Evolutionary conservation across 371 early-diverging fungal genomes (phyloP).

Genomic region (Actinomortierella wolfii): DNA sequence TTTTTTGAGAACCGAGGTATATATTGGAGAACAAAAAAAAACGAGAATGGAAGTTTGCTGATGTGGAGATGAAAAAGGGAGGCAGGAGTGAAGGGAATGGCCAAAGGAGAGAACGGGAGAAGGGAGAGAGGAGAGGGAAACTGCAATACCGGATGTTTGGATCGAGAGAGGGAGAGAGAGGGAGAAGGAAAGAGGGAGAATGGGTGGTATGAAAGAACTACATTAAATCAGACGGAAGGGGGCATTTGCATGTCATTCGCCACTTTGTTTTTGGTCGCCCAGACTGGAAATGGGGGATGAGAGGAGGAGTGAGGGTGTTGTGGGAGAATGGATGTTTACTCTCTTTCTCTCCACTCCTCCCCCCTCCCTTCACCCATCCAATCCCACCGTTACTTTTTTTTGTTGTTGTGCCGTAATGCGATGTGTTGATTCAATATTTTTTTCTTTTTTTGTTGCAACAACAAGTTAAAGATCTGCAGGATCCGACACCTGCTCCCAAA

Average conservation of each 20-base stretch:
- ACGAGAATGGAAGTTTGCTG: neutral
- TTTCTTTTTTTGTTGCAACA: no score
- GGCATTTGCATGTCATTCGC: no score
- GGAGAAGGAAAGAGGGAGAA: neutral
- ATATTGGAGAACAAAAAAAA: neutral
- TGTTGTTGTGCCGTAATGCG: no score
- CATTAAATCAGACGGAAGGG: constrained; percentile 8
- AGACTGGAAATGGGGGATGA: no score
- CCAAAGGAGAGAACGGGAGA: neutral
- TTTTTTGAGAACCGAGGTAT: neutral
- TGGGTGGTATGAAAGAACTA: neutral
- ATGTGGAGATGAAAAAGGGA: neutral
- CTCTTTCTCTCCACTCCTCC: no score
- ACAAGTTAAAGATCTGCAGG: constrained; percentile 8
- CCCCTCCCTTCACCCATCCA: no score
- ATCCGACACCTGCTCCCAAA: constrained; percentile 41
- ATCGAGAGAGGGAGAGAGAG: neutral
- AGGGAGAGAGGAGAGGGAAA: neutral
- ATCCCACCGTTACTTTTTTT: no score
- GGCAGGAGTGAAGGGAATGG: neutral
- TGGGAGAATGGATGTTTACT: no score
- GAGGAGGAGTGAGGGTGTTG: no score
- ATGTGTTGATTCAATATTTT: no score
- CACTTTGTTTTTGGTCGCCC: no score
- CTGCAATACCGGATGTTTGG: no score